Conservation (phyloP, 2,329 filamentous ascomycete species). For the Penicillium nordicum region DNA sequence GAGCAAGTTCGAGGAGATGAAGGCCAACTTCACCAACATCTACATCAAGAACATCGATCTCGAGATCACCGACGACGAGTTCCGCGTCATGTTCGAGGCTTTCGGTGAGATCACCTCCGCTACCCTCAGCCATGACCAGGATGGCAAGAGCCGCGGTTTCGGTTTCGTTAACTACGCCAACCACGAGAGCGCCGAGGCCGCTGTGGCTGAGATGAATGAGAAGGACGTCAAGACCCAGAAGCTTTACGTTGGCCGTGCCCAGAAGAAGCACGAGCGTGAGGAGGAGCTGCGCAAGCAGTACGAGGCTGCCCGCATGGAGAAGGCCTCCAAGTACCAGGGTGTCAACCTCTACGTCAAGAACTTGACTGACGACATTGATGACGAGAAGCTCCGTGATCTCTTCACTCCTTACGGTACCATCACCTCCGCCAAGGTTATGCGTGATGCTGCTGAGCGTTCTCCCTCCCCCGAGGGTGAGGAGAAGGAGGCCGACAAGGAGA, state of each 20-base stretch:
- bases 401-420: constrained; percentile 91
- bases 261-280: constrained; percentile 99
- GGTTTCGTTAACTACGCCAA: constrained; percentile 94
- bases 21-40: constrained; percentile 99
- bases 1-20: constrained; percentile 99
- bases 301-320: constrained; percentile 94
- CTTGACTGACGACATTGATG: constrained; percentile 91
- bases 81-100: constrained; percentile 87
- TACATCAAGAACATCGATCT: constrained; percentile 96
- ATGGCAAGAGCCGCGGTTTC: constrained; percentile 92
- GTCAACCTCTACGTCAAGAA: constrained; percentile 99
- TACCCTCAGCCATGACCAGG: constrained; percentile 81
- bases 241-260: constrained; percentile 94
- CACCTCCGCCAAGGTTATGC: constrained; percentile 99
- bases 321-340: constrained; percentile 98
- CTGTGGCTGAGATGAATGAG: constrained; percentile 88
- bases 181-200: constrained; percentile 79
- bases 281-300: constrained; percentile 99
- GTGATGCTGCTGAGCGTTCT: constrained; percentile 59
- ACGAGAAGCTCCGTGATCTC: constrained; percentile 93
- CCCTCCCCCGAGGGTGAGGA: constrained; percentile 47
- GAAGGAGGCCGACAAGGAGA: constrained; percentile 51
- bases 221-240: constrained; percentile 92
- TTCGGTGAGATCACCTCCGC: constrained; percentile 94
- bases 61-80: constrained; percentile 88